These are phyloP conservation scores for Gaultheria prostrata DNA, from an alignment of 148 eudicot species.

Conservation along the genomic window DNA sequence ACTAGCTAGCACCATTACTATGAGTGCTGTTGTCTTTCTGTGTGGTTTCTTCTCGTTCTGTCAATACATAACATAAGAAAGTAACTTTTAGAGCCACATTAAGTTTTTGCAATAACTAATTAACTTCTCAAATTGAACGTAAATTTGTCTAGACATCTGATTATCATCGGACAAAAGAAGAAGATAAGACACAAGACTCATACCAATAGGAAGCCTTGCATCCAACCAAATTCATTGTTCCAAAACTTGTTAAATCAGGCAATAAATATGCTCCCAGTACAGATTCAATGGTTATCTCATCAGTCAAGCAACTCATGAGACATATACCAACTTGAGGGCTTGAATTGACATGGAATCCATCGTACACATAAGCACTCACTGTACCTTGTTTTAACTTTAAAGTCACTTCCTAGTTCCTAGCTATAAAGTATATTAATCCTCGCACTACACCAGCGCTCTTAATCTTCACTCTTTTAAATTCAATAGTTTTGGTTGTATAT, in stretches of 20 bases:
- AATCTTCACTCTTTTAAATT: too few relatives aligned
- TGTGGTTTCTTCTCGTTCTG: too few relatives aligned
- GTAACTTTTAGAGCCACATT: not conserved
- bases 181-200: too few relatives aligned
- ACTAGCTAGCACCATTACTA: too few relatives aligned
- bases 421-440: too few relatives aligned
- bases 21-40: too few relatives aligned
- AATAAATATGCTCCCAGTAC: not conserved
- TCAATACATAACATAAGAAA: not conserved
- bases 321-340: not conserved
- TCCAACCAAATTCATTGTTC: too few relatives aligned
- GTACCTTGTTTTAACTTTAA: not conserved
- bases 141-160: too few relatives aligned
- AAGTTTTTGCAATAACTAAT: too few relatives aligned
- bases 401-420: not conserved
- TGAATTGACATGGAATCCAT: not conserved
- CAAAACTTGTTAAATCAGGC: not conserved
- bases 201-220: not conserved
- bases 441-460: too few relatives aligned
- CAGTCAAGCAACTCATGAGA: not conserved
- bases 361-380: not conserved
- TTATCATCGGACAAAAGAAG: not conserved
- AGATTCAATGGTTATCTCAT: not conserved
- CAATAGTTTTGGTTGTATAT: too few relatives aligned
- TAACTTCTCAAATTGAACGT: not conserved